Base-by-base conservation (phyloP, 805 yeast species). In the Deakozyma indianensis region DNA sequence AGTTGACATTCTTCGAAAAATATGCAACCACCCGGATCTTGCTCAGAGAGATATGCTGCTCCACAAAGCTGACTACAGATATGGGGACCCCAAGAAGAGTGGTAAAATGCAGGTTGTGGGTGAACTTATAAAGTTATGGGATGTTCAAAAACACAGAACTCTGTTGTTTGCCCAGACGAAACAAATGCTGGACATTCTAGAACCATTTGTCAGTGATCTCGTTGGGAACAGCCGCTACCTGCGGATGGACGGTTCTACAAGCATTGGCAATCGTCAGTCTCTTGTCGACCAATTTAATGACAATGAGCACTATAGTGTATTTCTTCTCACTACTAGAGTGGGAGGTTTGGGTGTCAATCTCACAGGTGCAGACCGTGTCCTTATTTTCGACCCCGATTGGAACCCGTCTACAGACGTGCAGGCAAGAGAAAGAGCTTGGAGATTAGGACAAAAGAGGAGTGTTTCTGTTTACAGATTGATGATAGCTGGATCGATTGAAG, bases 351-450 rank as follows among this genome's bases (percentile, higher is more conserved):
- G 98, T 20, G 84, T 90, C 1, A 90, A 90, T 60, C 61, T 90
- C 41, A 90, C 96, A 0, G 97, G 97, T 2, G 97, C 98, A 0
- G 87, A 87, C 52, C 66, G 97, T 41, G 96, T 90, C 11, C 85
- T 90, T 21, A 90, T 90, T 15, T 90, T 74, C 59, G 98, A 90
- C 56, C 98, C 98, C 0, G 97, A 92, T 62, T 90, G 98, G 98
- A 90, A 90, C 57, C 98, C 98, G 0, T 86, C 96, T 1, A 92
- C 97, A 0, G 98, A 90, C 65, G 72, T 88, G 48, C 98, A 90
- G 62, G 98, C 98, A 0, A 70, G 97, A 48, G 98, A 90, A 60
- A 66, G 98, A 43, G 96, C 97, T 0, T 92, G 97, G 97, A 70
- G 98, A 51, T 69, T 90, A 50, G 98, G 98, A 1, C 98, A 90